phyloP scores from a whole-genome alignment of 305 asterid genomes.

The Fraxinus angustifolia region DNA sequence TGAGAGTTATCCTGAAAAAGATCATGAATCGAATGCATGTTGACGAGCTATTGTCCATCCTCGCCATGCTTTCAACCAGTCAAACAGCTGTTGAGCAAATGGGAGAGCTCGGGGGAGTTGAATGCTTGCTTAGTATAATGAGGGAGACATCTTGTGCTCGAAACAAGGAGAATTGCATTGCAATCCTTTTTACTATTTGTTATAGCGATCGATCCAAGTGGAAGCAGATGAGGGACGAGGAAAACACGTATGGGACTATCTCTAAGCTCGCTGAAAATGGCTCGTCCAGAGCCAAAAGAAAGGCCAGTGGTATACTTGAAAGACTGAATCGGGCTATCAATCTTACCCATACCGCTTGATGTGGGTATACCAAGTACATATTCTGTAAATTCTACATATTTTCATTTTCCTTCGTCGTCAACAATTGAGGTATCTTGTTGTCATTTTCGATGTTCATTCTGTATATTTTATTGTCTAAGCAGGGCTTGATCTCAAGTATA shows the following conservation, averaged over 20 bases:
- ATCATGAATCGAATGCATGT: slow-evolving; percentile 29
- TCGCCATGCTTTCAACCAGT: slow-evolving; percentile 42
- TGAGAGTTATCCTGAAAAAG: slow-evolving; percentile 35
- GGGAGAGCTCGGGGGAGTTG: slow-evolving; percentile 39
- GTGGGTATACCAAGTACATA: slow-evolving; percentile 6
- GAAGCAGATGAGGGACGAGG: slow-evolving; percentile 45
- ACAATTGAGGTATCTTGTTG: slow-evolving; percentile 19
- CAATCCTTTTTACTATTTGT: slow-evolving; percentile 41
- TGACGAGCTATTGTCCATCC: slow-evolving; percentile 45
- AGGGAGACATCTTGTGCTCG: slow-evolving; percentile 38
- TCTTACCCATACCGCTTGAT: slow-evolving; percentile 44
- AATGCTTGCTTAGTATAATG: slow-evolving; percentile 37
- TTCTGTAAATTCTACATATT: slow-evolving; percentile 39
- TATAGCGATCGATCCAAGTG: slow-evolving; percentile 37
- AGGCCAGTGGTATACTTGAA: slow-evolving; percentile 49
- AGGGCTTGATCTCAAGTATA: not conserved
- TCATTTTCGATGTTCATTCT: slow-evolving; percentile 18
- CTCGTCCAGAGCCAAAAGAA: slow-evolving; percentile 50
- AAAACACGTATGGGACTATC: slow-evolving; percentile 30
- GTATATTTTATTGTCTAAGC: slow-evolving; percentile 31
- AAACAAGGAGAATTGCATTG: slow-evolving; percentile 47
- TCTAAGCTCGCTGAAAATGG: slow-evolving; percentile 40
- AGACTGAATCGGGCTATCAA: slow-evolving; percentile 35
- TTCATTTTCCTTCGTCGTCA: not conserved
- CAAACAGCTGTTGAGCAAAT: slow-evolving; percentile 44